Base-by-base conservation (phyloP, 768 basidiomycete species). In the Lentinula raphanica region DNA sequence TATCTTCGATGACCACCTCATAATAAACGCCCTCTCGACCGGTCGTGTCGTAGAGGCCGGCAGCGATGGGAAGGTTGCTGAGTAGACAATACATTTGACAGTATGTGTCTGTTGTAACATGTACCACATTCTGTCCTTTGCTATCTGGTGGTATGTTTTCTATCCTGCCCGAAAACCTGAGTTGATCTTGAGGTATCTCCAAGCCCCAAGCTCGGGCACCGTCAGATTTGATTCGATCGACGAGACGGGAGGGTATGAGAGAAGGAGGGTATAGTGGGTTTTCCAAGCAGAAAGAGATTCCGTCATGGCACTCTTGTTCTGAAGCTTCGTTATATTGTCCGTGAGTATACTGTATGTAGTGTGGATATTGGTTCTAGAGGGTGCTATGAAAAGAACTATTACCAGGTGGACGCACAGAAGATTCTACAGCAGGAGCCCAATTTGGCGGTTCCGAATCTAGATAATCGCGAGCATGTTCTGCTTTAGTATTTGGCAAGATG, bases 341-440 rank as follows among this genome's bases (percentile, higher is more conserved):
- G 28, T 29, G n/a, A 8, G 42, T 46, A 32, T 56, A 28, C 54
- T 56, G 15, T 28, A 44, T n/a, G n/a, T 3, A 27, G 28, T 28
- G 3, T 51, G 12, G 4, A 19, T 36, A 13, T 7, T 5, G 19
- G 23, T 17, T 23, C 12, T 31, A 9, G 27, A n/a, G 3, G n/a
- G 36, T 42, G 13, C 15, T 12, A 9, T 17, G 23, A 13, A 35
- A 46, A 28, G 40, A 35, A 6, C n/a, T 5, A 19, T n/a, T n/a
- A n/a, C n/a, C n/a, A 35, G 27, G 32, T 29, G 12, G 53, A n/a
- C 72, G 46, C 62, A 77, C 77, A 1, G 79, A 75, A 17, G 55
- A 59, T 63, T 87, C 86, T 2, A 81, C 78, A 0, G 86, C 85
- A 15, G 86, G 76, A 1, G 79, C 72, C 86, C 86, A 87, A 36